A percentile compares a stretch with the other conserved stretches of the same genome.
phyloP scores from a whole-genome alignment of 2,329 filamentous ascomycete species.

The Penicillium sp. region DNA sequence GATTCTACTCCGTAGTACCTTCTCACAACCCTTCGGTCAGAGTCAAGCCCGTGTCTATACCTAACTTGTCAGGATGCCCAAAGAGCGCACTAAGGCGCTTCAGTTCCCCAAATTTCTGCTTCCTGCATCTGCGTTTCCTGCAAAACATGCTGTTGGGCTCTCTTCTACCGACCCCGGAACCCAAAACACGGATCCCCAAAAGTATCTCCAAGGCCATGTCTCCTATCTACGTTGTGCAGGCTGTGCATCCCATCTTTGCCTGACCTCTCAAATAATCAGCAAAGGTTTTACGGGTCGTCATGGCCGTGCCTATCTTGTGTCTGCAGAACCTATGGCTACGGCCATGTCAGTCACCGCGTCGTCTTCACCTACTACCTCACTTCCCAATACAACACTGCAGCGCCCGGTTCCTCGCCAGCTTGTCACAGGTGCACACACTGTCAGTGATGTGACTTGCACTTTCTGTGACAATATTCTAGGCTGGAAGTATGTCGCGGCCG shows the following conservation, averaged over 20 bases:
- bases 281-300: slow-evolving; percentile 64
- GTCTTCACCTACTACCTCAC: slow-evolving; percentile 33
- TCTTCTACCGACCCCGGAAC: slow-evolving; percentile 6
- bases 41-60: background rate
- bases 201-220: slow-evolving; percentile 46
- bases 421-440: slow-evolving; percentile 61
- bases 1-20: background rate
- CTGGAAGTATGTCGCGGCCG: slow-evolving; percentile 63
- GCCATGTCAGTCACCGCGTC: slow-evolving; percentile 29
- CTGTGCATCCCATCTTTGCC: slow-evolving; percentile 57
- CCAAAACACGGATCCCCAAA: slow-evolving; percentile 11
- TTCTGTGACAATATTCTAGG: slow-evolving; percentile 56
- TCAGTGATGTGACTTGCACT: slow-evolving; percentile 57
- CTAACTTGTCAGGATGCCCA: slow-evolving; percentile 14
- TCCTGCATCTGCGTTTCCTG: slow-evolving; percentile 46
- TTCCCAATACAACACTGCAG: slow-evolving; percentile 58
- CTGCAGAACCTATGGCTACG: slow-evolving; percentile 39
- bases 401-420: slow-evolving; percentile 56
- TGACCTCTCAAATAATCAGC: slow-evolving; percentile 58
- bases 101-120: slow-evolving; percentile 53
- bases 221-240: slow-evolving; percentile 58
- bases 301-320: slow-evolving; percentile 61
- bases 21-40: background rate
- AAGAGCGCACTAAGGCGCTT: slow-evolving; percentile 20
- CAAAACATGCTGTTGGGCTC: slow-evolving; percentile 14